Conservation (phyloP, 345 rosid genomes). For the Psidium friedrichsthalianum region DNA sequence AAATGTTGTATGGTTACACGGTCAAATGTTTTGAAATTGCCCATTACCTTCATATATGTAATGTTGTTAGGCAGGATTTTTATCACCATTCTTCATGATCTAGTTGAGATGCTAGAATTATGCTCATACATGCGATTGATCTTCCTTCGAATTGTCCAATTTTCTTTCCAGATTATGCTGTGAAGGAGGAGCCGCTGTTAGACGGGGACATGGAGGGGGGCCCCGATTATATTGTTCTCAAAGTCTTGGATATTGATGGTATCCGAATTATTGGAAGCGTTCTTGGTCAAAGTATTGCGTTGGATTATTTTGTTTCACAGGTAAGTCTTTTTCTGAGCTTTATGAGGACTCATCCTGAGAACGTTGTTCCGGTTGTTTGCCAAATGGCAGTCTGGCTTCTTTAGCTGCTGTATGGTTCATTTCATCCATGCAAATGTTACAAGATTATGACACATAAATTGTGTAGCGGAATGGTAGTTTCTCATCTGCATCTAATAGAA, state of each 20-base stretch:
- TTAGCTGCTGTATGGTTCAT: neutral
- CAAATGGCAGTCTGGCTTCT: neutral
- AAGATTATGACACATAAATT: neutral
- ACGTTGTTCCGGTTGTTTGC: neutral
- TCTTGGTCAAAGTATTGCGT: slow-evolving; percentile 89
- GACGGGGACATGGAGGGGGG: slow-evolving; percentile 80
- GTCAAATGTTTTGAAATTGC: neutral
- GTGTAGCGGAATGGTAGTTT: neutral
- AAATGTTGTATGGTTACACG: neutral
- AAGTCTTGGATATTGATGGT: slow-evolving; percentile 68
- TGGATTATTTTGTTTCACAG: slow-evolving; percentile 95
- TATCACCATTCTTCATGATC: neutral
- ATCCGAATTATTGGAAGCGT: slow-evolving; percentile 86
- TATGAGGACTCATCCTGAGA: neutral
- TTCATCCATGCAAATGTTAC: neutral
- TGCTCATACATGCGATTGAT: neutral
- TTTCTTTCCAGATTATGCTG: slow-evolving; percentile 51
- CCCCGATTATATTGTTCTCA: slow-evolving; percentile 64
- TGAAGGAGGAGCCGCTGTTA: slow-evolving; percentile 70
- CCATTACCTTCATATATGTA: neutral
- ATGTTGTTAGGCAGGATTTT: neutral
- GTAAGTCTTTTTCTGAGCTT: slow-evolving; percentile 16
- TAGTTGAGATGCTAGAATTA: neutral
- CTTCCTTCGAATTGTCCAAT: neutral
- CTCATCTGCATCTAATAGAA: neutral